Percentiles rank a stretch among this genome's conserved stretches.
phyloP scores from a whole-genome alignment of 257 asterid species.

The Euphrasia confusa region DNA sequence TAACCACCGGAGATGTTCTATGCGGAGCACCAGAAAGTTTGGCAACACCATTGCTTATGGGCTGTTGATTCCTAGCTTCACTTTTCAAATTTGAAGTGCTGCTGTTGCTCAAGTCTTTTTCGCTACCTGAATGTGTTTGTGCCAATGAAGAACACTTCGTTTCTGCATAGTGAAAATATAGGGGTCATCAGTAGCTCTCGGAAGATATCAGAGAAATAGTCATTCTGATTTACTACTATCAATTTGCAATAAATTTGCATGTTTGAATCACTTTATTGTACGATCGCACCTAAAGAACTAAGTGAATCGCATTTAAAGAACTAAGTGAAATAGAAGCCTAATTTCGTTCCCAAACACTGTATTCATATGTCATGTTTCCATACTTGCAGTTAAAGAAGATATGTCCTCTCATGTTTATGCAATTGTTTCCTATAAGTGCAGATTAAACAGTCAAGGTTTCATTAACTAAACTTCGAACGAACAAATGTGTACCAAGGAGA shows the following conservation, averaged over 20 bases:
- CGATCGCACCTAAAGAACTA: too few species aligned
- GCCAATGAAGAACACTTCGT: conserved; percentile 56
- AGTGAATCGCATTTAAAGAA: too few species aligned
- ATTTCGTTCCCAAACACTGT: too few species aligned
- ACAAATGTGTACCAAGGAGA: background rate
- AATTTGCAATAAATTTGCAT: too few species aligned
- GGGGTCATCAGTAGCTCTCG: conserved; percentile 6
- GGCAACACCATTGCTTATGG: conserved; percentile 46
- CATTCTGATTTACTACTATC: too few species aligned
- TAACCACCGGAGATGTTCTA: conserved; percentile 34
- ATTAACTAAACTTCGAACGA: background rate
- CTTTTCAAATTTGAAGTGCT: conserved; percentile 28
- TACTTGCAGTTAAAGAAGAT: too few species aligned
- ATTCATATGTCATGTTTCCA: too few species aligned
- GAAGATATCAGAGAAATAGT: background rate
- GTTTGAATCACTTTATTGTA: too few species aligned
- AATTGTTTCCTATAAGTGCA: too few species aligned
- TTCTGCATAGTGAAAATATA: conserved; percentile 37
- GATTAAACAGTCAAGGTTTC: too few species aligned
- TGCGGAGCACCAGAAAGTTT: conserved; percentile 19
- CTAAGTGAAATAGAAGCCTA: too few species aligned
- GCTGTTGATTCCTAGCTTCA: conserved; percentile 41
- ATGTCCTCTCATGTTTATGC: too few species aligned
- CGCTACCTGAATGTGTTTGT: conserved; percentile 39
- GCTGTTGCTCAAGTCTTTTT: conserved; percentile 31